A percentile compares a stretch with the other conserved stretches of the same genome.
Conservation (phyloP, 495 filamentous ascomycete genomes). For the Neurospora sp. region DNA sequence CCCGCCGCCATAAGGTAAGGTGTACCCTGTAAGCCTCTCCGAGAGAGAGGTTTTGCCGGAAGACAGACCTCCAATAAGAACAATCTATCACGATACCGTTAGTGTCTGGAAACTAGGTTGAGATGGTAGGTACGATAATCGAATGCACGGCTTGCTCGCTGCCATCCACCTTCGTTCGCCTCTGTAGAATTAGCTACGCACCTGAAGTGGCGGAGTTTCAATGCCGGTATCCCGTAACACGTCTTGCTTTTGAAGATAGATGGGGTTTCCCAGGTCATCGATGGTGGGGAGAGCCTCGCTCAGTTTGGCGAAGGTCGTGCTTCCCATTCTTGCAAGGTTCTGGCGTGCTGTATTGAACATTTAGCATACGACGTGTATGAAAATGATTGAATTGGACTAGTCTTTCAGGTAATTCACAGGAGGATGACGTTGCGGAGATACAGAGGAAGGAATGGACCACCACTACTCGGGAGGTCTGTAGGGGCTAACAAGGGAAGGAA, state of each 20-base stretch:
- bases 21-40: constrained; percentile 36
- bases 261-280: background rate
- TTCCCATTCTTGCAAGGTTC: background rate
- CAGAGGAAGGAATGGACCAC: background rate
- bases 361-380: background rate
- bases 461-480: background rate
- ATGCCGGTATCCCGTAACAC: background rate
- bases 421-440: background rate
- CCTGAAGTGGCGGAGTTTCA: background rate
- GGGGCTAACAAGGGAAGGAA: background rate
- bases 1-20: constrained; percentile 16
- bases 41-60: constrained; percentile 41
- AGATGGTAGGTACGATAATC: background rate
- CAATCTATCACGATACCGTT: constrained; percentile 1
- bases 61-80: constrained; percentile 38
- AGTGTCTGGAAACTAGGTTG: background rate
- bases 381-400: background rate
- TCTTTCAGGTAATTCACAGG: background rate
- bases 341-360: background rate
- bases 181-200: background rate
- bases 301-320: background rate
- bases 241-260: background rate
- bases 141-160: no score
- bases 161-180: no score
- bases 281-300: background rate